phyloP scores from a whole-genome alignment of 106 monocot genomes.

The Platanthera guangdongensis region DNA sequence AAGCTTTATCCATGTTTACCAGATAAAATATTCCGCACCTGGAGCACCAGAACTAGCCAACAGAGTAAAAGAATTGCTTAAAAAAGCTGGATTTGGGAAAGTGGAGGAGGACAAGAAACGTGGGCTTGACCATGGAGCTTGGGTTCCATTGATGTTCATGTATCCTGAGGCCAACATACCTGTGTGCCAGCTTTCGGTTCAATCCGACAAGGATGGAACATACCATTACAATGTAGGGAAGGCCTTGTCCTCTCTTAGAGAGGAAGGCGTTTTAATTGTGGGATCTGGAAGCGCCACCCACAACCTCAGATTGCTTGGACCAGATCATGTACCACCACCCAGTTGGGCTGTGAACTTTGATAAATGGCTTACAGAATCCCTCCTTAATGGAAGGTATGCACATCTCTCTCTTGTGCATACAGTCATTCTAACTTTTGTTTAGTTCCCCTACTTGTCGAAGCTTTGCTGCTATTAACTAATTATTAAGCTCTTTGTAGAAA shows the following conservation, averaged over 20 bases:
- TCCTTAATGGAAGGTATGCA: constrained; percentile 33
- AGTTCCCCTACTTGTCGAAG: not conserved
- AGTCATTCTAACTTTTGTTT: not conserved
- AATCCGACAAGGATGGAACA: constrained; percentile 34
- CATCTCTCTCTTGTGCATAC: not conserved
- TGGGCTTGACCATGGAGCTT: constrained; percentile 84
- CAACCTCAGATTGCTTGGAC: constrained; percentile 30
- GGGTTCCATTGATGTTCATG: constrained; percentile 89
- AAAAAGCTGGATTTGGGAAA: constrained; percentile 23
- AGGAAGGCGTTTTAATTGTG: constrained; percentile 58
- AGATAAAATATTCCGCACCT: constrained; percentile 80
- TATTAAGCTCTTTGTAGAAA: not conserved
- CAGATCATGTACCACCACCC: constrained; percentile 15
- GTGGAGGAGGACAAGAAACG: constrained; percentile 40
- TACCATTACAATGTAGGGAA: constrained; percentile 71
- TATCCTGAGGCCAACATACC: constrained; percentile 72
- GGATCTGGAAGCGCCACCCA: constrained; percentile 86
- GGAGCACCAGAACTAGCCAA: constrained; percentile 55
- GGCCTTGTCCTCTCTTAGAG: constrained; percentile 56
- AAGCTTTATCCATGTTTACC: constrained; percentile 1
- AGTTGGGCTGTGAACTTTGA: constrained; percentile 57
- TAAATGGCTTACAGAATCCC: constrained; percentile 45
- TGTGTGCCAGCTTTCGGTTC: constrained; percentile 74
- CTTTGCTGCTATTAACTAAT: not conserved
- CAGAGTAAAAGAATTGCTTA: constrained; percentile 44